Base-by-base conservation (phyloP, 2,329 filamentous ascomycete species). In the Fusarium sp. region DNA sequence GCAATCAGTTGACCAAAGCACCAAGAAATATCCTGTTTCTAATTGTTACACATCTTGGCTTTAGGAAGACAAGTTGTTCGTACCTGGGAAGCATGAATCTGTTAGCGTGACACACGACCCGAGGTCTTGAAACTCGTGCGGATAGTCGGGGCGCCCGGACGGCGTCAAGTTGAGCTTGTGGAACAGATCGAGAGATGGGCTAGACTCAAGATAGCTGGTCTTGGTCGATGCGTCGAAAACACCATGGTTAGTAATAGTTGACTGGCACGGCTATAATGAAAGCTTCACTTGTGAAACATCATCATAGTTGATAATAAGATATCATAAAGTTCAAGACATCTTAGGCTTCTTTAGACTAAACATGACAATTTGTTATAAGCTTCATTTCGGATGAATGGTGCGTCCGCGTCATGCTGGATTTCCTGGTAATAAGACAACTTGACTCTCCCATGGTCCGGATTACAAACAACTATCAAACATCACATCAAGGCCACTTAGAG, bases 71-170 rank as follows among this genome's bases (percentile, higher is more conserved):
- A 20, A 42, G 18, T 28, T n/a, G 49, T 37, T 53, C 9, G 23
- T 42, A 20, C 32, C 23, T n/a, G 20, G 25, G 34, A 28, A 61
- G 25, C 30, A 55, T 54, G n/a, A 37, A 41, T 41, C 16, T 45
- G n/a, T 57, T 72, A 72, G 69, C 61, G 65, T 53, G 48, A 46
- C 23, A 45, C 60, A 49, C 56, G 56, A 71, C 59, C 62, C 68
- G 27, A 49, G 32, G 25, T 49, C 42, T 48, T 56, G 50, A 57
- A 63, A 60, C 66, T 48, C 30, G 28, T 55, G 32, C 53, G 55
- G 23, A 42, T 46, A 59, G 37, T 68, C 66, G 53, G 62, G 28
- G 49, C 23, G 30, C 34, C 62, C 54, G 62, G 66, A 53, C 63
- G 61, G 48, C 30, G 21, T 66, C 25, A 56, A 32, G 37, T 41